A percentile compares a stretch with the other conserved stretches of the same genome.
Conservation (phyloP, 1,284 basidiomycete species). For the Boletus sp. region DNA sequence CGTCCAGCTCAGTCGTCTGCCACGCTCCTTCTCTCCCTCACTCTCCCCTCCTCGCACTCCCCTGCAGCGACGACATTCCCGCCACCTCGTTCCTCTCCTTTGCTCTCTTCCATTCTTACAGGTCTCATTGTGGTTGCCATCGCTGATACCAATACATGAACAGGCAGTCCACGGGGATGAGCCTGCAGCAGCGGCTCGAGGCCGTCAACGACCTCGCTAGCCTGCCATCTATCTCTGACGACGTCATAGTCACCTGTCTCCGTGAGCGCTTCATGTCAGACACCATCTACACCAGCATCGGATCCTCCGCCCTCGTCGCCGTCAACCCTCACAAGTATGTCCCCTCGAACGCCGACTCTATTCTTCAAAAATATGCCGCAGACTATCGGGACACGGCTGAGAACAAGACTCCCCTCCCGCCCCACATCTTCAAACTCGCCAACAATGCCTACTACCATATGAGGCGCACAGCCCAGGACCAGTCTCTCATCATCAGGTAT, state of each 20-base stretch:
- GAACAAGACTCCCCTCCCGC: slow-evolving; percentile 52
- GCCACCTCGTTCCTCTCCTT: not conserved
- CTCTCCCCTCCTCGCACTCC: not conserved
- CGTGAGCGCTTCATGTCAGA: slow-evolving; percentile 84
- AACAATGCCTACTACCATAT: slow-evolving; percentile 96
- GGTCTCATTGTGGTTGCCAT: not conserved
- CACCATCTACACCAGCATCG: slow-evolving; percentile 76
- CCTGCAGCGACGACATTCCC: not conserved
- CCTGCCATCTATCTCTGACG: slow-evolving; percentile 64
- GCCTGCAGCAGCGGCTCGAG: slow-evolving; percentile 63
- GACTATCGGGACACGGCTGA: slow-evolving; percentile 65
- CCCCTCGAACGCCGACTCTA: slow-evolving; percentile 72
- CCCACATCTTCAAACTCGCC: slow-evolving; percentile 86
- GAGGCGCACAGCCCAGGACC: slow-evolving; percentile 90
- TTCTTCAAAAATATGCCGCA: slow-evolving; percentile 79
- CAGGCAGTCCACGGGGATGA: slow-evolving; percentile 39
- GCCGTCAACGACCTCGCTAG: slow-evolving; percentile 60
- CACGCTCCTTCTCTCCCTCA: slow-evolving; percentile 19
- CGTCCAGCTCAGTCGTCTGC: slow-evolving; percentile 12
- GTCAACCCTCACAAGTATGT: slow-evolving; percentile 90
- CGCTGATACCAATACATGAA: slow-evolving; percentile 23
- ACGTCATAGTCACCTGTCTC: slow-evolving; percentile 76
- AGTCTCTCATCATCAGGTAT: slow-evolving; percentile 81
- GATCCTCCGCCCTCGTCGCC: slow-evolving; percentile 69
- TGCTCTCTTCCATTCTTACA: not conserved